phyloP scores from a whole-genome alignment of 164 flowering plant species.

The Chimonanthus praecox region DNA sequence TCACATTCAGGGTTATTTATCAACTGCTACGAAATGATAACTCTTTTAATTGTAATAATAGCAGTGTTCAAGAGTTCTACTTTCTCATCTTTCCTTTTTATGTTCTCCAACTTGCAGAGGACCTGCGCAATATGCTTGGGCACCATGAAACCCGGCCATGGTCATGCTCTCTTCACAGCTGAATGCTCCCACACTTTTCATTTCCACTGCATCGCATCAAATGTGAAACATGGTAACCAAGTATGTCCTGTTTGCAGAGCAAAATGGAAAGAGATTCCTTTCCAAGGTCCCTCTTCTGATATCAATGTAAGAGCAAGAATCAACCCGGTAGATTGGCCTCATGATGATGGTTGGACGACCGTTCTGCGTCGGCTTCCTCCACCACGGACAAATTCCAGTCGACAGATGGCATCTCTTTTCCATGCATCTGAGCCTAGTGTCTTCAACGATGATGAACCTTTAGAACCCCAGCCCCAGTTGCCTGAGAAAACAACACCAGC shows the following conservation, averaged over 20 bases:
- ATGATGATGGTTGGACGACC: conserved; percentile 45
- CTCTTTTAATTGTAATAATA: too few relatives aligned
- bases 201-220: conserved; percentile 87
- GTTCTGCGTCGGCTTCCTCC: conserved; percentile 43
- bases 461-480: conserved; percentile 27
- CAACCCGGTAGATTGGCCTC: conserved; percentile 38
- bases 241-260: conserved; percentile 91
- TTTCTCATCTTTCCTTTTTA: not conserved
- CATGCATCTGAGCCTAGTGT: conserved; percentile 57
- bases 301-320: conserved; percentile 36
- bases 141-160: conserved; percentile 72
- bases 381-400: conserved; percentile 32
- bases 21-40: too few relatives aligned
- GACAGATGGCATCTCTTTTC: conserved; percentile 34
- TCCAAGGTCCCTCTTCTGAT: conserved; percentile 43
- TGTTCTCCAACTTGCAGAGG: conserved; percentile 38
- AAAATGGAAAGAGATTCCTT: conserved; percentile 91
- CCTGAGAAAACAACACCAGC: conserved; percentile 13
- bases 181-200: conserved; percentile 95
- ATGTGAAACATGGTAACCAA: conserved; percentile 86
- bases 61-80: not conserved
- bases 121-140: conserved; percentile 85
- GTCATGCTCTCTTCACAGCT: conserved; percentile 93
- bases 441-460: conserved; percentile 70
- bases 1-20: too few relatives aligned